These are phyloP conservation scores for Aureobasidium mangrovei DNA, from an alignment of 2,329 filamentous ascomycete species.

Conservation along the genomic window DNA sequence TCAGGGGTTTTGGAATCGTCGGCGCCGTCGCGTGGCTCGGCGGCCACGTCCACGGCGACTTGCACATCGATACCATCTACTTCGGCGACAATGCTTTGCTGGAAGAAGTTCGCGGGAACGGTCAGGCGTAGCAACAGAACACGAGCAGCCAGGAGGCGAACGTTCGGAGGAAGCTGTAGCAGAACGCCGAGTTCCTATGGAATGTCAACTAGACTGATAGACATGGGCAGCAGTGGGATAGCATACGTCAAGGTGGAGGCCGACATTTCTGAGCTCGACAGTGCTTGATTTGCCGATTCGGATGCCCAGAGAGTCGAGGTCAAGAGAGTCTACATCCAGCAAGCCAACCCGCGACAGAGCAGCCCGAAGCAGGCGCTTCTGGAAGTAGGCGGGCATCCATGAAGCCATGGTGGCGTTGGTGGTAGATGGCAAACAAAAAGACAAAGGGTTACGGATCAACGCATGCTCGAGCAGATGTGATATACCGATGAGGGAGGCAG, in stretches of 20 bases:
- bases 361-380: conserved; percentile 82
- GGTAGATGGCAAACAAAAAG: background rate
- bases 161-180: conserved; percentile 62
- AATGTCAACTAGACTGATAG: background rate
- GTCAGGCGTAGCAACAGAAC: conserved; percentile 70
- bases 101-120: conserved; percentile 80
- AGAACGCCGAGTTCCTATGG: conserved; percentile 69
- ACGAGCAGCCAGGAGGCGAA: conserved; percentile 64
- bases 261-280: conserved; percentile 80
- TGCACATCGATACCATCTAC: conserved; percentile 71
- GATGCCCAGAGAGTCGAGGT: conserved; percentile 78
- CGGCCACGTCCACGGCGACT: conserved; percentile 19
- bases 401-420: conserved; percentile 30
- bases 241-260: conserved; percentile 64
- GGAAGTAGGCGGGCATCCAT: conserved; percentile 68
- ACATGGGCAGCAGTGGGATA: background rate
- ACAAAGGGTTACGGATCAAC: background rate
- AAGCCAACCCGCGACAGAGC: conserved; percentile 74
- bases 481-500: background rate
- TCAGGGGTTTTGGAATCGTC: conserved; percentile 26
- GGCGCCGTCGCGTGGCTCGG: background rate
- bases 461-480: background rate
- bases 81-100: conserved; percentile 72
- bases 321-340: conserved; percentile 77
- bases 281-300: conserved; percentile 72